phyloP scores from a whole-genome alignment of 1,284 basidiomycete species.

The Sporisorium iseilematis-ciliati region DNA sequence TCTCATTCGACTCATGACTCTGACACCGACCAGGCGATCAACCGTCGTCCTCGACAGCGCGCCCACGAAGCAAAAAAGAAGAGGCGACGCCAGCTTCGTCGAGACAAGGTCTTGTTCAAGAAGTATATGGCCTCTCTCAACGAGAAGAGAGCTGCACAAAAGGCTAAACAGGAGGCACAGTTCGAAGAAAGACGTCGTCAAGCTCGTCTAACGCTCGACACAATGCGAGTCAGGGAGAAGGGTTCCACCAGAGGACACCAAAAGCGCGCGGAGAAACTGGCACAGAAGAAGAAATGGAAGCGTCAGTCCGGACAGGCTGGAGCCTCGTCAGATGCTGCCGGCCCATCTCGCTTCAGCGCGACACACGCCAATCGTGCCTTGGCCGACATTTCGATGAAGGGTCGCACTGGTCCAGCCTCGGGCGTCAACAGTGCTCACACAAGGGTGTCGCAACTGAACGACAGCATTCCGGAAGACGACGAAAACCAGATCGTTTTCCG shows the following conservation, averaged over 20 bases:
- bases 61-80: constrained; percentile 40
- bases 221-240: constrained; percentile 22
- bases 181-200: constrained; percentile 20
- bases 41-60: constrained; percentile 30
- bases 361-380: constrained; percentile 22
- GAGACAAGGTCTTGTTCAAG: constrained; percentile 29
- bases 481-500: constrained; percentile 35
- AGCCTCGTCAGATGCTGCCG: constrained; percentile 7
- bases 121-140: constrained; percentile 26
- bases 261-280: constrained; percentile 25
- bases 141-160: constrained; percentile 6
- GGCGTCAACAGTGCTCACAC: constrained; percentile 23
- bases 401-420: constrained; percentile 11
- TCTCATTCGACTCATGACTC: constrained; percentile 26
- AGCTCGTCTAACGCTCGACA: constrained; percentile 19
- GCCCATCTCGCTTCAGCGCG: constrained; percentile 12
- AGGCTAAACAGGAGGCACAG: constrained; percentile 15
- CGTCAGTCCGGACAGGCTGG: constrained; percentile 5
- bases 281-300: constrained; percentile 19
- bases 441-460: constrained; percentile 34
- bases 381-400: constrained; percentile 41
- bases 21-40: constrained; percentile 39
- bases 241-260: constrained; percentile 26
- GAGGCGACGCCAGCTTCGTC: constrained; percentile 32
- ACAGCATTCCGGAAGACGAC: constrained; percentile 37